phyloP scores from a whole-genome alignment of 805 yeast species.

The Kluyveromyces wickerhamii region DNA sequence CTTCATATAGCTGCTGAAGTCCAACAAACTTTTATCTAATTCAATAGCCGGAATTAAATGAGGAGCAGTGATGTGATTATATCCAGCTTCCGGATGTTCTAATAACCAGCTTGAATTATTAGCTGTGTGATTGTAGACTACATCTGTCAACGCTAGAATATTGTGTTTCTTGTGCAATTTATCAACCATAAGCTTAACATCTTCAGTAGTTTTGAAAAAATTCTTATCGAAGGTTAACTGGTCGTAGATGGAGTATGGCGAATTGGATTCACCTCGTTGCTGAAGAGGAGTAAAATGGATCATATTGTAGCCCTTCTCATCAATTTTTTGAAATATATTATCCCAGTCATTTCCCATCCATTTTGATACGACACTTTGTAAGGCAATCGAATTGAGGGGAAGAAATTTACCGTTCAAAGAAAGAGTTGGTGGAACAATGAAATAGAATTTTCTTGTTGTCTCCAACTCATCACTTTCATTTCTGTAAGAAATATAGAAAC shows the following conservation, averaged over 20 bases:
- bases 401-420: slow-evolving; percentile 46
- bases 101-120: slow-evolving; percentile 79
- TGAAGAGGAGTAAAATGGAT: slow-evolving; percentile 93
- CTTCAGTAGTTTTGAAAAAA: slow-evolving; percentile 47
- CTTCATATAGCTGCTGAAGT: slow-evolving; percentile 53
- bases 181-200: slow-evolving; percentile 45
- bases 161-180: slow-evolving; percentile 46
- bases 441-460: slow-evolving; percentile 56
- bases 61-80: slow-evolving; percentile 80
- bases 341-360: slow-evolving; percentile 87
- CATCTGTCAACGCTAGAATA: slow-evolving; percentile 77
- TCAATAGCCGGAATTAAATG: slow-evolving; percentile 80
- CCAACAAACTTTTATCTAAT: slow-evolving; percentile 59
- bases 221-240: slow-evolving; percentile 70
- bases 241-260: slow-evolving; percentile 88
- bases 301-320: slow-evolving; percentile 85
- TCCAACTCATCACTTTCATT: slow-evolving; percentile 29
- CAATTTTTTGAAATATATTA: slow-evolving; percentile 48
- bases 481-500: slow-evolving; percentile 60
- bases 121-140: slow-evolving; percentile 94
- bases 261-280: slow-evolving; percentile 78
- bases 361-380: slow-evolving; percentile 83
- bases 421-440: slow-evolving; percentile 75
- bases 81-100: slow-evolving; percentile 87
- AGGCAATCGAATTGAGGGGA: slow-evolving; percentile 68